Evolutionary conservation across 2,329 filamentous ascomycete genomes (phyloP), one percentile per base, ranked within the genome.

Genomic region (Diaporthe vexans): DNA sequence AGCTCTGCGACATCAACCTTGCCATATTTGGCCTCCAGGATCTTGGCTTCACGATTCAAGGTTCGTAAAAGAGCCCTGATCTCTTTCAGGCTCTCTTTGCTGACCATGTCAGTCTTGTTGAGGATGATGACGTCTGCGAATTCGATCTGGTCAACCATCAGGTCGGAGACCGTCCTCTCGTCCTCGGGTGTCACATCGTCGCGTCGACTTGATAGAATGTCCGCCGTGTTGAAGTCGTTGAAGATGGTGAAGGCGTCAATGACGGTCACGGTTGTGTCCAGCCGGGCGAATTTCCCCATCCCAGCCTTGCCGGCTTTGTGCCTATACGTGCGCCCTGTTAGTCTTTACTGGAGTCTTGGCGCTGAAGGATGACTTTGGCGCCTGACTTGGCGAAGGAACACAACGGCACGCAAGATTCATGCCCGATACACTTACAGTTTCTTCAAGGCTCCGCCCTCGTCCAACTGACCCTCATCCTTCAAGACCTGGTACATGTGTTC

Each of bases 61-160:
- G 89, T 87, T 73, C 86, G 86, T 71, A 94, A 83, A 13, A 93
- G 82, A 0, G 86, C 84, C 3, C 85, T 80, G 71, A 93, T 86
- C 4, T 88, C 84, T 84, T 87, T 71, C 15, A 79, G 58, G 54
- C 80, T 78, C 0, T 78, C 76, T 43, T 77, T 74, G 9, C 77
- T 26, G 79, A 93, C 90, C 75, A 91, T 89, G 75, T 94, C 92
- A 8, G 89, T 85, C 81, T 94, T 94, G 83, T 94, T 94, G 26
- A 94, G 83, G 4, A 94, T 86, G 19, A 94, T 87, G 9, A 94
- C 92, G 77, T 94, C 92, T 0, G 93, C 92, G 77, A 95, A 95
- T 81, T 95, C 93, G 74, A 94, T 93, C 78, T 94, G 93, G 77
- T 94, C 93, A 0, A 94, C 92, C 88, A 94, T 93, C 0, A 95